Evolutionary conservation across 192 early-diverging fungal species (phyloP).

Genomic region (Coemansia sp.): DNA sequence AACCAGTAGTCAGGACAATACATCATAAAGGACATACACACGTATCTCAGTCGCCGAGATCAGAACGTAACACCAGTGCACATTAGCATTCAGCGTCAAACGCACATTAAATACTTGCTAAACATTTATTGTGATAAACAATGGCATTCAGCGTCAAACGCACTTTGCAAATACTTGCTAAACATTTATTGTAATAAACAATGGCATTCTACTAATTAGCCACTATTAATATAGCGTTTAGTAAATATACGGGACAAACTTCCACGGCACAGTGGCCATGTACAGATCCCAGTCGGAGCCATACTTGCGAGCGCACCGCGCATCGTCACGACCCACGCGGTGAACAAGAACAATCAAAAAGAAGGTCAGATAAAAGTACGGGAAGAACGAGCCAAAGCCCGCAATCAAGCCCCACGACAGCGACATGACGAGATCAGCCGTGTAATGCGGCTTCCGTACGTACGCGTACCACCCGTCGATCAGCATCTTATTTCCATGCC

Average conservation of each 20-base stretch:
- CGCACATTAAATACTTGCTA: too few relatives aligned
- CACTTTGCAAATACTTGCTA: too few relatives aligned
- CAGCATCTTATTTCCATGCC: slow-evolving; percentile 77
- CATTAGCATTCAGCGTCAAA: too few relatives aligned
- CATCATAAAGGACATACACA: too few relatives aligned
- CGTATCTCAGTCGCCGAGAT: too few relatives aligned
- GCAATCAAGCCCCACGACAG: slow-evolving; percentile 89
- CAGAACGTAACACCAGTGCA: too few relatives aligned
- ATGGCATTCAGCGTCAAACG: too few relatives aligned
- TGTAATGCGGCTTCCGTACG: slow-evolving; percentile 92
- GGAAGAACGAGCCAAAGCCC: slow-evolving; percentile 75
- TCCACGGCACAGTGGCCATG: slow-evolving; percentile 75
- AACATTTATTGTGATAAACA: too few relatives aligned
- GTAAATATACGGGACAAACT: slow-evolving; percentile 80
- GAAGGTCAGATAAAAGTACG: slow-evolving; percentile 95
- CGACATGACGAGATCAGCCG: slow-evolving; percentile 91
- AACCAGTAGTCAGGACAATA: too few relatives aligned
- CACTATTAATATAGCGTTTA: slow-evolving; percentile 21
- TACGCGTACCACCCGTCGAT: slow-evolving; percentile 91
- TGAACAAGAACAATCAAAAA: slow-evolving; percentile 89
- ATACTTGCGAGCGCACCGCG: slow-evolving; percentile 88
- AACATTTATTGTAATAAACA: neutral
- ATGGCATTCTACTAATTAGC: neutral
- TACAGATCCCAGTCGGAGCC: slow-evolving; percentile 93
- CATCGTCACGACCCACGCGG: slow-evolving; percentile 83